Conservation (phyloP, 805 yeast genomes). For the Debaryomyces maramus region DNA sequence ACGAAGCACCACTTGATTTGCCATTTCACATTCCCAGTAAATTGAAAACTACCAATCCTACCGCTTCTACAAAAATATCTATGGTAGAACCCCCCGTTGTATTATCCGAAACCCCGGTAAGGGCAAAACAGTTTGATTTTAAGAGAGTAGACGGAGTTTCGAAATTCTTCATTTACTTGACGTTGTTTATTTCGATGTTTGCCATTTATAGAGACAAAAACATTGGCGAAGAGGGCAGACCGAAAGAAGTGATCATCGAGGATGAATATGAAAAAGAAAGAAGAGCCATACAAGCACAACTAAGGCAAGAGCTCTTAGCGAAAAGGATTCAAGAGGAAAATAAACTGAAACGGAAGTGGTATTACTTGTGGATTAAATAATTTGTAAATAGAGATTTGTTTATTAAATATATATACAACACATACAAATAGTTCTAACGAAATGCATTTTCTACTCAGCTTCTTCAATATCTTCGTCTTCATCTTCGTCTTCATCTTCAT, state of each 20-base stretch:
- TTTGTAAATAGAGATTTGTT: conserved; percentile 5
- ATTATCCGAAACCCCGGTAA: conserved; percentile 42
- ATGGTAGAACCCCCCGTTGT: conserved; percentile 42
- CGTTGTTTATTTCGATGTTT: conserved; percentile 46
- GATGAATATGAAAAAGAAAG: conserved; percentile 38
- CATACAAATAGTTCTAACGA: neutral
- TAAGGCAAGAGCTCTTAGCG: conserved; percentile 11
- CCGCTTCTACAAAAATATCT: conserved; percentile 22
- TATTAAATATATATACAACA: conserved; percentile 1
- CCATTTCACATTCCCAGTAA: conserved; percentile 52
- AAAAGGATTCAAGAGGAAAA: conserved; percentile 8
- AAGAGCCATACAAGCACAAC: conserved; percentile 15
- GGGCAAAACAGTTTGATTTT: conserved; percentile 48
- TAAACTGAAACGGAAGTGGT: conserved; percentile 40
- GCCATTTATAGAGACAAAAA: conserved; percentile 59
- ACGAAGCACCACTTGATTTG: conserved; percentile 54
- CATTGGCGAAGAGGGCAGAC: conserved; percentile 45
- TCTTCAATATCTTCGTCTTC: conserved; percentile 23
- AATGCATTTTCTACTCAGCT: conserved; percentile 1
- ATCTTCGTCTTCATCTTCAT: conserved; percentile 51
- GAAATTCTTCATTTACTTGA: conserved; percentile 51
- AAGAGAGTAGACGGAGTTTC: conserved; percentile 58
- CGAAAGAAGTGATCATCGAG: conserved; percentile 37
- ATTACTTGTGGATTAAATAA: conserved; percentile 50
- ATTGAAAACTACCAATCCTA: conserved; percentile 24